Base-by-base conservation (phyloP, 306 rosid species). In the Lithocarpus polystachyus region DNA sequence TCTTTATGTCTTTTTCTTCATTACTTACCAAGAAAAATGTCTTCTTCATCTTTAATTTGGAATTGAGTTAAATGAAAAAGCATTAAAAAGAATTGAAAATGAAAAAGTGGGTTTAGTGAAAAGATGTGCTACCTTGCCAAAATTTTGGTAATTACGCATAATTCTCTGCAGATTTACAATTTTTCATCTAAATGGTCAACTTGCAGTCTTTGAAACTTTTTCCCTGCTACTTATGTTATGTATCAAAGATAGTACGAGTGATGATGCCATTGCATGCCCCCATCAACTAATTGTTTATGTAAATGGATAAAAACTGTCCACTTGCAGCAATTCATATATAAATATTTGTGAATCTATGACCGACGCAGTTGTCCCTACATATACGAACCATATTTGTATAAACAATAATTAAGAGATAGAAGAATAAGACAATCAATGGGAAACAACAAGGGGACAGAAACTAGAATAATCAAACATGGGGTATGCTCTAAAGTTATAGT, bases 381-480 rank as follows among this genome's bases (percentile, higher is more conserved):
- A 67, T 60, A 29, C 10, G 37, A 22, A 8, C 48, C 18, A 31
- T 18, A 11, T 7, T 29, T 33, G 8, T 67, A 67, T 26, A 62
- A 48, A 48, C 53, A 48, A 48, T 48, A 48, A 48, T 48, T 13
- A 23, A 13, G 29, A 28, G 43, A 26, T 28, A 62, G 29, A 28
- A 28, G 29, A 14, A 28, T 5, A 62, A 26, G 69, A 28, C 15
- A 28, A 28, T 7, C 2, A 13, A 62, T 28, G 52, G 72, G 51
- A 67, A 48, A 33, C 52, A 35, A 67, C 52, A 33, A 67, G 72
- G 26, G 51, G 72, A 67, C 72, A 67, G 71, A 67, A 67, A 31
- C 43, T 33, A 67, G 71, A 28, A 26, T 62, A 12, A 28, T 33
- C 48, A 29, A 29, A 65, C 71, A 67, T 19, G 20, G 11, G 37